Conservation (phyloP, 2,329 filamentous ascomycete genomes). For the Penicillium sp. region DNA sequence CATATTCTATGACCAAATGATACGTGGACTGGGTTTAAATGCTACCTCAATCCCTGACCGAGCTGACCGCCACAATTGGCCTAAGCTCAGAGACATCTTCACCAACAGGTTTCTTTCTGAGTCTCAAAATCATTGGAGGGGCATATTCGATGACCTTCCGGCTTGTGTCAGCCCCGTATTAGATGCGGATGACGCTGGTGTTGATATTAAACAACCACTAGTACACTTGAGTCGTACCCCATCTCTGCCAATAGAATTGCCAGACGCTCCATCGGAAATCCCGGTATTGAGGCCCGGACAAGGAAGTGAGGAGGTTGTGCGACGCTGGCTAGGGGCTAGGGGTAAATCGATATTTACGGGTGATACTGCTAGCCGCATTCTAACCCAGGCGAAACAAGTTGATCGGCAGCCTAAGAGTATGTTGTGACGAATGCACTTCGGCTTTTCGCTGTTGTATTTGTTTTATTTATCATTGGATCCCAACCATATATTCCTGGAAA, state of each 20-base stretch:
- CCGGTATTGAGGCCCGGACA: constrained; percentile 1
- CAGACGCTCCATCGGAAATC: not conserved
- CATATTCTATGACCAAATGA: constrained; percentile 6
- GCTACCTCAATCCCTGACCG: not conserved
- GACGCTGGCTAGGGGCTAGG: constrained; percentile 4
- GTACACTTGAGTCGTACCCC: constrained; percentile 12
- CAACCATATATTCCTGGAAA: not conserved
- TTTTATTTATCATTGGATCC: not conserved
- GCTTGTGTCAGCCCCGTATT: constrained; percentile 13
- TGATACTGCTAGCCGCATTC: not conserved
- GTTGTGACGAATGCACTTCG: not conserved
- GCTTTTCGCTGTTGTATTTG: not conserved
- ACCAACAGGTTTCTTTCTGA: constrained; percentile 1
- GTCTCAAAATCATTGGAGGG: constrained; percentile 9
- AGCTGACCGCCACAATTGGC: constrained; percentile 10
- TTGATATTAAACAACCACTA: constrained; percentile 1
- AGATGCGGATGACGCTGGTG: constrained; percentile 4
- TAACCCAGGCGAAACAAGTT: not conserved
- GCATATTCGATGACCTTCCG: constrained; percentile 3
- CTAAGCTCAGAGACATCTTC: constrained; percentile 3
- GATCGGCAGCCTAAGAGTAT: not conserved
- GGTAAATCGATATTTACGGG: not conserved
- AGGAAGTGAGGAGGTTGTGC: constrained; percentile 1
- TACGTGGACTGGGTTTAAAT: constrained; percentile 8
- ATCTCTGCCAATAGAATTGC: not conserved